A percentile compares a stretch with the other conserved stretches of the same genome.
phyloP scores from a whole-genome alignment of 805 yeast species.

The Lipomyces mesembrius region DNA sequence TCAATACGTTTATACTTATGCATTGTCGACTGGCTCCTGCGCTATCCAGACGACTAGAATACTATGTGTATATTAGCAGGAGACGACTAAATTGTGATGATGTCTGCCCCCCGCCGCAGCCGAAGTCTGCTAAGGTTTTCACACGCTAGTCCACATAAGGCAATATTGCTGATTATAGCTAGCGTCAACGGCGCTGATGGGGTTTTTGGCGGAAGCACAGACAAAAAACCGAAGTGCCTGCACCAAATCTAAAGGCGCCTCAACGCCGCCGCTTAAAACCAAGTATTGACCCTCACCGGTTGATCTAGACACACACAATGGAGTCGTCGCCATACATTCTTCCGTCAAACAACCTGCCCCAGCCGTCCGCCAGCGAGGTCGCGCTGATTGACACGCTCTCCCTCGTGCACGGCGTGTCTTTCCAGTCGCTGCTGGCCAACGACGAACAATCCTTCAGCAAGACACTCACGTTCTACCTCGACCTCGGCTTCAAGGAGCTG shows the following conservation, averaged over 20 bases:
- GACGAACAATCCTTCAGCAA: slow-evolving; percentile 51
- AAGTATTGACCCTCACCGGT: neutral
- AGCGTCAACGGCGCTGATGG: neutral
- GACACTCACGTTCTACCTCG: slow-evolving; percentile 62
- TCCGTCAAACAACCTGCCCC: slow-evolving; percentile 12
- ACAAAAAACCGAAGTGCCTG: neutral
- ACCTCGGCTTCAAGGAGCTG: slow-evolving; percentile 50
- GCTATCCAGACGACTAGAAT: no score
- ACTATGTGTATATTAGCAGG: no score
- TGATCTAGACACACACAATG: slow-evolving; percentile 11
- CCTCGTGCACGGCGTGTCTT: slow-evolving; percentile 62
- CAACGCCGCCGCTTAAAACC: no score
- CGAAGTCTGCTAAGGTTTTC: neutral
- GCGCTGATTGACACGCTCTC: slow-evolving; percentile 18
- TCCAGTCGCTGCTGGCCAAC: slow-evolving; percentile 59
- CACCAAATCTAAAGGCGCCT: neutral
- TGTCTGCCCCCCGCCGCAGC: no score
- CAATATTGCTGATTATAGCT: slow-evolving; percentile 1
- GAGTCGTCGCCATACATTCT: slow-evolving; percentile 32
- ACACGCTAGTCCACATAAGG: neutral
- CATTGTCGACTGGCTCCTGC: neutral
- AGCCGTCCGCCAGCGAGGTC: slow-evolving; percentile 4
- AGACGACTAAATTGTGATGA: no score
- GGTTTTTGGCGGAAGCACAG: neutral
- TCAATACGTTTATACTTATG: neutral